Evolutionary conservation across 2,329 filamentous ascomycete genomes (phyloP).

Genomic region (Pseudocercospora musae): DNA sequence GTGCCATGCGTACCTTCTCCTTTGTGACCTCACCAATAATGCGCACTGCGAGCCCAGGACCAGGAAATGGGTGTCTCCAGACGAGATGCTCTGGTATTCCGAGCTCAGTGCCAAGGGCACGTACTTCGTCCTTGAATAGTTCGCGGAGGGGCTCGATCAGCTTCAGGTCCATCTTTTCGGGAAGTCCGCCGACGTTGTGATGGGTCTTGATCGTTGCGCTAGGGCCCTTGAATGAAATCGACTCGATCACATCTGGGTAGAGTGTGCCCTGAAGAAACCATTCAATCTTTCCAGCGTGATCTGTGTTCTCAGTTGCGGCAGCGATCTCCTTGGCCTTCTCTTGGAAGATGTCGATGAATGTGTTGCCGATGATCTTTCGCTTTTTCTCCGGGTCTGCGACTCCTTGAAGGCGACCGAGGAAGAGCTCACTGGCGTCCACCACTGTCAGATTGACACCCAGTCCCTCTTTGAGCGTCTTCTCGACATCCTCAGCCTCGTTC

Average conservation of each 20-base stretch:
- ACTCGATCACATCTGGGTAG: conserved; percentile 71
- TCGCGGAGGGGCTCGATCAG: conserved; percentile 76
- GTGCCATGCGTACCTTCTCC: conserved; percentile 73
- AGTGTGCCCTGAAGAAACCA: conserved; percentile 87
- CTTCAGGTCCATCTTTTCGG: conserved; percentile 61
- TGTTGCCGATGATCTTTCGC: conserved; percentile 83
- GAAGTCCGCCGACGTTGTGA: conserved; percentile 69
- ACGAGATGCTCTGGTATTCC: conserved; percentile 72
- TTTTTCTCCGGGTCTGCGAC: conserved; percentile 78
- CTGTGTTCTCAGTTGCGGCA: conserved; percentile 63
- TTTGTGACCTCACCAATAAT: conserved; percentile 81
- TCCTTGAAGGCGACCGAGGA: conserved; percentile 72
- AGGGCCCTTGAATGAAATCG: conserved; percentile 70
- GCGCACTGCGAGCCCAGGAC: conserved; percentile 71
- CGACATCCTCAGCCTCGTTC: conserved; percentile 78
- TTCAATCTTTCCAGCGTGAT: conserved; percentile 70
- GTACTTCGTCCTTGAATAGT: conserved; percentile 82
- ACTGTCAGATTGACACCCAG: conserved; percentile 89
- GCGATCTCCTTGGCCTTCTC: conserved; percentile 73
- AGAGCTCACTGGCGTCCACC: conserved; percentile 72
- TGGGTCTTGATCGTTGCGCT: conserved; percentile 71
- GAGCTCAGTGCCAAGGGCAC: conserved; percentile 64
- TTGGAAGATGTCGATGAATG: conserved; percentile 81
- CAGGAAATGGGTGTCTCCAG: conserved; percentile 75
- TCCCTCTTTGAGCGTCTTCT: conserved; percentile 72